Evolutionary conservation across 1,284 basidiomycete genomes (phyloP).

Genomic region (Ustanciosporium gigantosporum): DNA sequence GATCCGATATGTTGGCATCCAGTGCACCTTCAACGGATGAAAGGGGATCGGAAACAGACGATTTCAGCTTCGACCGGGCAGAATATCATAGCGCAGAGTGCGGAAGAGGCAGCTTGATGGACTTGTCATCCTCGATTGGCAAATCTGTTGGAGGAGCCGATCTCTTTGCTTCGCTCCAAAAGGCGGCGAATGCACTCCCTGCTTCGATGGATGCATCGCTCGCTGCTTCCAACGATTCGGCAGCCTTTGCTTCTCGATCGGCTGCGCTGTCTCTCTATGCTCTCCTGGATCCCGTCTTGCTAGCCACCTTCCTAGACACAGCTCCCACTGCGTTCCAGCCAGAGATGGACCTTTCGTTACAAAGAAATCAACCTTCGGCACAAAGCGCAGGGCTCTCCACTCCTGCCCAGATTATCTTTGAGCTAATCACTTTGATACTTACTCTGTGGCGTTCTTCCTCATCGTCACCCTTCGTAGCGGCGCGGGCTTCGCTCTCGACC

Average conservation of each 20-base stretch:
- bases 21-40: neutral
- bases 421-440: constrained; percentile 21
- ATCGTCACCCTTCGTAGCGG: constrained; percentile 1
- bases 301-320: constrained; percentile 36
- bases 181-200: neutral
- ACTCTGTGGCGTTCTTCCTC: constrained; percentile 26
- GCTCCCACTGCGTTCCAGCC: constrained; percentile 41
- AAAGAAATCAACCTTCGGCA: constrained; percentile 9
- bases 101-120: constrained; percentile 8
- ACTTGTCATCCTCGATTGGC: constrained; percentile 4
- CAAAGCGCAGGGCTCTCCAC: constrained; percentile 22
- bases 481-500: constrained; percentile 14
- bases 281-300: constrained; percentile 15
- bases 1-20: neutral
- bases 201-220: too few relatives aligned
- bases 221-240: neutral
- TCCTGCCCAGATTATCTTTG: constrained; percentile 26
- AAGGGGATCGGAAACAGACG: neutral
- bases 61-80: too few relatives aligned
- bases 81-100: neutral
- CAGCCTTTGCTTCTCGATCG: constrained; percentile 1
- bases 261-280: constrained; percentile 22
- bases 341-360: constrained; percentile 16
- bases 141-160: constrained; percentile 3
- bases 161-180: constrained; percentile 11